Base-by-base conservation (phyloP, 2,329 filamentous ascomycete species). In the Diaporthe citrichinensis region DNA sequence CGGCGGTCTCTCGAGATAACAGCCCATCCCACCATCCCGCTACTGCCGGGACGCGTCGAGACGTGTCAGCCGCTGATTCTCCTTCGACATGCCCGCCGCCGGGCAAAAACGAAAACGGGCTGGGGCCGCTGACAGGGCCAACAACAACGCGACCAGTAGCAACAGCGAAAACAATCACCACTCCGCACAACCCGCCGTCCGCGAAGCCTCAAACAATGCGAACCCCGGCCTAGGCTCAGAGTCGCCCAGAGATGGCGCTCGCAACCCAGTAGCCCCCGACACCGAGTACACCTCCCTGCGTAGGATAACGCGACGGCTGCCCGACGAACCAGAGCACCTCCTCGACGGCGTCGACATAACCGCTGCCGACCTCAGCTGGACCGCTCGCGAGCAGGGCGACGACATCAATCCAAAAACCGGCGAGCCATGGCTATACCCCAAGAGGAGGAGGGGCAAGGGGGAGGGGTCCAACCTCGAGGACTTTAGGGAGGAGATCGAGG, bases 271-370 rank as follows among this genome's bases (percentile, higher is more conserved):
- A 15, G 41, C 59, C 28, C 58, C 73, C 0, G 68, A 68, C 23
- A 44, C 68, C 20, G 58, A 72, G 31, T 75, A 75, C 46, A 53
- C 73, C n/a, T 75, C 73, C n/a, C 68, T 72, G 14, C 73, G 73
- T 8, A 61, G 39, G 9, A 41, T 75, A 10, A 75, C 73, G 2
- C 59, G 68, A 4, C 44, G 67, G 28, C 69, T 57, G 5, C 72
- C 74, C 9, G 23, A 68, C 6, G 58, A 74, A 41, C 75, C 65
- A 17, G 57, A 17, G 4, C 20, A 46, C 44, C 25, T 74, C 6
- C 59, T 76, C 36, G 23, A 59, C 8, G 72, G 74, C 25, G 6
- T 65, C 46, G 73, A 76, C 53, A 76, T 61, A 28, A 57, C 68
- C 23, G 28, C 51, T 12, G 68, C 62, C 20, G 75, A 75, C 31